Evolutionary conservation across 1,284 basidiomycete species (phyloP).

Genomic region (Dichomitus squalens): DNA sequence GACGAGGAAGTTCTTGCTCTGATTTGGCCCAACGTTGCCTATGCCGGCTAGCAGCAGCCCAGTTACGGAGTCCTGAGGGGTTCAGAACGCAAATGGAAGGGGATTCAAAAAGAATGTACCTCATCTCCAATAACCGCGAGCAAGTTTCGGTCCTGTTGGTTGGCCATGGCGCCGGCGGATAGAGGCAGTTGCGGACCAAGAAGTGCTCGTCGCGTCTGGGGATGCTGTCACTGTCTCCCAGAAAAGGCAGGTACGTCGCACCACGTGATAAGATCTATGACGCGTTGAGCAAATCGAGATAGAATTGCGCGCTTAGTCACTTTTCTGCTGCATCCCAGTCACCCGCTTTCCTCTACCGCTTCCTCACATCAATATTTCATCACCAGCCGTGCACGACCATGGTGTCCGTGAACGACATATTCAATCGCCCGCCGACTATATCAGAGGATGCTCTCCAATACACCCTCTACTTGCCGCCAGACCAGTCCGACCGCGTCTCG

Average conservation of each 20-base stretch:
- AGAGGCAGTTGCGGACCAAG: conserved; percentile 1
- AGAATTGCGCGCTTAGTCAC: background rate
- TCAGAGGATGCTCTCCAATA: conserved; percentile 88
- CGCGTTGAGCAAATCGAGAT: conserved; percentile 18
- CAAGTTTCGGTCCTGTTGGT: conserved; percentile 80
- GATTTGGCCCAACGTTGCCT: conserved; percentile 84
- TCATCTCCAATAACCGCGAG: conserved; percentile 96
- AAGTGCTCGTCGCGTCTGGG: conserved; percentile 5
- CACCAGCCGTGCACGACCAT: no score
- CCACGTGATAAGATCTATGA: conserved; percentile 20
- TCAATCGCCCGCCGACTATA: conserved; percentile 73
- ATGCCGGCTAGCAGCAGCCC: conserved; percentile 91
- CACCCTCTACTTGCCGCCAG: conserved; percentile 60
- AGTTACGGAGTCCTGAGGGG: conserved; percentile 86
- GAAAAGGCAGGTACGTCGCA: conserved; percentile 15
- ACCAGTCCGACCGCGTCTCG: conserved; percentile 56
- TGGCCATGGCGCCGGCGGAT: conserved; percentile 33
- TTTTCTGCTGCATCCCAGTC: background rate
- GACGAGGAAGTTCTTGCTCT: conserved; percentile 95
- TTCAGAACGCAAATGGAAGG: background rate
- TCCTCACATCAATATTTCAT: no score
- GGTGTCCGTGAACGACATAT: conserved; percentile 45
- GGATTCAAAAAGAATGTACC: conserved; percentile 44
- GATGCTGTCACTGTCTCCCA: conserved; percentile 2
- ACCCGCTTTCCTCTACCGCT: background rate